phyloP scores from a whole-genome alignment of 2,329 filamentous ascomycete species.

The Exserohilum rostratum region DNA sequence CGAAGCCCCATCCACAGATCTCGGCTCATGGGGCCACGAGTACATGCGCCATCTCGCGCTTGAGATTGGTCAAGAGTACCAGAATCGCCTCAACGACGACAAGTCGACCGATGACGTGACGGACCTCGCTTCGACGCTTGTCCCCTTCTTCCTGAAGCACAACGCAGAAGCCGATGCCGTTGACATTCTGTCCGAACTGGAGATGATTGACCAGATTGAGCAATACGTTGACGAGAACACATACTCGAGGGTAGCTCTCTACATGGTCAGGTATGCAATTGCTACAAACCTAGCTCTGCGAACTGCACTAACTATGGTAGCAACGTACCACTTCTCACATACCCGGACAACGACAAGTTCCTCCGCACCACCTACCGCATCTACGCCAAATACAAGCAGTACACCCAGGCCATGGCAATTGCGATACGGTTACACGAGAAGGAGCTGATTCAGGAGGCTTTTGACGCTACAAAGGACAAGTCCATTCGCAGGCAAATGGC shows the following conservation, averaged over 20 bases:
- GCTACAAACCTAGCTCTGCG: not conserved
- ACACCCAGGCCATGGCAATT: constrained; percentile 89
- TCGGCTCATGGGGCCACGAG: constrained; percentile 97
- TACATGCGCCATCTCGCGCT: constrained; percentile 95
- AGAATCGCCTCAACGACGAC: constrained; percentile 83
- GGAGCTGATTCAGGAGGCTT: constrained; percentile 80
- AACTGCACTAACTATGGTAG: constrained; percentile 49
- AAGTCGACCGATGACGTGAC: constrained; percentile 83
- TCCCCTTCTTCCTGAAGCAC: constrained; percentile 94
- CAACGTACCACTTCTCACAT: constrained; percentile 97
- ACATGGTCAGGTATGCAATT: constrained; percentile 78
- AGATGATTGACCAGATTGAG: constrained; percentile 92
- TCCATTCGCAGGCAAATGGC: constrained; percentile 91
- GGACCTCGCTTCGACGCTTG: constrained; percentile 80
- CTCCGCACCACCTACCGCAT: constrained; percentile 91
- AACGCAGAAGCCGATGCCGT: constrained; percentile 98
- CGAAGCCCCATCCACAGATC: constrained; percentile 86
- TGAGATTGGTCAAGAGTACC: constrained; percentile 94
- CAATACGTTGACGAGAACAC: constrained; percentile 93
- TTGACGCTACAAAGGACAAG: constrained; percentile 78
- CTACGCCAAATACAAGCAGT: constrained; percentile 90
- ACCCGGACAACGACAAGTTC: constrained; percentile 96
- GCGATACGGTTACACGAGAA: constrained; percentile 92
- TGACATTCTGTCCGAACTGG: constrained; percentile 93
- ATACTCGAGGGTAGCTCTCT: constrained; percentile 89